These are phyloP conservation scores for Macroventuria anomochaeta DNA, from an alignment of 2,329 filamentous ascomycete genomes.

Conservation along the genomic window DNA sequence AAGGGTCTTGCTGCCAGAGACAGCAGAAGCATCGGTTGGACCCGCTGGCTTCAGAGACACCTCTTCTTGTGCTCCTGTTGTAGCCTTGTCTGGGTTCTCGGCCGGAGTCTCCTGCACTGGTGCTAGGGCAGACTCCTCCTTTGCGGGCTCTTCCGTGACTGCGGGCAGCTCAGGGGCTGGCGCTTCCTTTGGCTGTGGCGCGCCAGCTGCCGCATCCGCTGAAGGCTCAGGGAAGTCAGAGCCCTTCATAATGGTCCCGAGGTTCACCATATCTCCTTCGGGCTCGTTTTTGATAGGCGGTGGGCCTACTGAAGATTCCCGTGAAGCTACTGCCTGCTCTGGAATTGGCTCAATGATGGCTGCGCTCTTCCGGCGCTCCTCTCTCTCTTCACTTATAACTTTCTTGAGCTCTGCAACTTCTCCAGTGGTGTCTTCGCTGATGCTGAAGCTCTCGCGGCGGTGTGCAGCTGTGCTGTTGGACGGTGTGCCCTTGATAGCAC, in stretches of 20 bases:
- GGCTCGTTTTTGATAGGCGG: constrained; percentile 38
- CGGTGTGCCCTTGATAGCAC: constrained; percentile 35
- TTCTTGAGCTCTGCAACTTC: constrained; percentile 49
- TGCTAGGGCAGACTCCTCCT: constrained; percentile 2
- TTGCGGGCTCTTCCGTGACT: constrained; percentile 10
- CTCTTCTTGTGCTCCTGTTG: constrained; percentile 52
- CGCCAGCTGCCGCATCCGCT: constrained; percentile 16
- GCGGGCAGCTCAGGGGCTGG: constrained; percentile 9
- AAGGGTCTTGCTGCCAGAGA: constrained; percentile 49
- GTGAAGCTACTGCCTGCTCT: constrained; percentile 52
- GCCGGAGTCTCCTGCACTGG: constrained; percentile 27
- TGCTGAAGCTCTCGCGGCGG: constrained; percentile 53
- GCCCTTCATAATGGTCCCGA: constrained; percentile 46
- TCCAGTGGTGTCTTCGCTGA: constrained; percentile 45
- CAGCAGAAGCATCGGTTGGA: constrained; percentile 42
- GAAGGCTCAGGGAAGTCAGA: constrained; percentile 43
- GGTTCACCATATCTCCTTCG: constrained; percentile 37
- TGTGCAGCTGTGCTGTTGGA: constrained; percentile 41
- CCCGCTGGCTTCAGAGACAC: constrained; percentile 51
- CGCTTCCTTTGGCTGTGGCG: constrained; percentile 7
- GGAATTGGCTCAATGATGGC: constrained; percentile 50
- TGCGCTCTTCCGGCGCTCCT: constrained; percentile 47
- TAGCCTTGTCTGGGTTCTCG: constrained; percentile 55
- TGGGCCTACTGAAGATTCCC: constrained; percentile 46
- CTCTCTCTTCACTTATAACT: constrained; percentile 50